These are phyloP conservation scores for Schizophyllum amplum DNA, from an alignment of 1,284 basidiomycete species.

Conservation along the genomic window DNA sequence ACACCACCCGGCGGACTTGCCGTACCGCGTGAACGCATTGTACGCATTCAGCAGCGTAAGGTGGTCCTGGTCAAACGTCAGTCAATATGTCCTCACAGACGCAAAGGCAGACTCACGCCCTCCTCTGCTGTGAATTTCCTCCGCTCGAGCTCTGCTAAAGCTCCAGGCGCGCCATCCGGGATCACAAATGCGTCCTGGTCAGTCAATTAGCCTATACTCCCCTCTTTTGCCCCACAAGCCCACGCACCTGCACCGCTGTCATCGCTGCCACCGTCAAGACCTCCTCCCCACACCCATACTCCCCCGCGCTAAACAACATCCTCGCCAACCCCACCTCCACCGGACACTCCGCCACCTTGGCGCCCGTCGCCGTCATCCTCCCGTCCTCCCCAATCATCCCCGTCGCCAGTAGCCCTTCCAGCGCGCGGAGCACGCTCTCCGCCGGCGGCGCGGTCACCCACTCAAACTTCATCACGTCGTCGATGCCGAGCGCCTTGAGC, in stretches of 20 bases:
- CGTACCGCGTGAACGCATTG: constrained; percentile 84
- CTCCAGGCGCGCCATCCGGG: constrained; percentile 76
- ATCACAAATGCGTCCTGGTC: constrained; percentile 90
- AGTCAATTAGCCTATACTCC: no score
- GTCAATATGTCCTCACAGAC: background rate
- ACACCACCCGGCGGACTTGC: constrained; percentile 84
- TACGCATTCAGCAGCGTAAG: constrained; percentile 89
- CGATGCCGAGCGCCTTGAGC: constrained; percentile 89
- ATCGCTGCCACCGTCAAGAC: constrained; percentile 94
- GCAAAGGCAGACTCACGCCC: constrained; percentile 72
- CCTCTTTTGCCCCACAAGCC: no score
- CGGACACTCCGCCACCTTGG: constrained; percentile 71
- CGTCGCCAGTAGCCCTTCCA: constrained; percentile 67
- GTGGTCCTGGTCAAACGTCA: constrained; percentile 59
- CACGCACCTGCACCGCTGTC: constrained; percentile 85
- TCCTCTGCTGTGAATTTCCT: constrained; percentile 96
- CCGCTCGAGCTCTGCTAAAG: constrained; percentile 82
- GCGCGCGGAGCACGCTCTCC: constrained; percentile 76
- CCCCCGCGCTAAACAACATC: constrained; percentile 80
- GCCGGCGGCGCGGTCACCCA: constrained; percentile 87
- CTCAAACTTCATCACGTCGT: constrained; percentile 94
- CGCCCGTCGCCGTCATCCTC: constrained; percentile 54
- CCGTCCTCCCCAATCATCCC: constrained; percentile 70
- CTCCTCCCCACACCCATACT: constrained; percentile 85
- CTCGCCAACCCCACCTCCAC: constrained; percentile 69